These are phyloP conservation scores for Aspergillus tamarii DNA, from an alignment of 2,329 filamentous ascomycete genomes.

Conservation along the genomic window DNA sequence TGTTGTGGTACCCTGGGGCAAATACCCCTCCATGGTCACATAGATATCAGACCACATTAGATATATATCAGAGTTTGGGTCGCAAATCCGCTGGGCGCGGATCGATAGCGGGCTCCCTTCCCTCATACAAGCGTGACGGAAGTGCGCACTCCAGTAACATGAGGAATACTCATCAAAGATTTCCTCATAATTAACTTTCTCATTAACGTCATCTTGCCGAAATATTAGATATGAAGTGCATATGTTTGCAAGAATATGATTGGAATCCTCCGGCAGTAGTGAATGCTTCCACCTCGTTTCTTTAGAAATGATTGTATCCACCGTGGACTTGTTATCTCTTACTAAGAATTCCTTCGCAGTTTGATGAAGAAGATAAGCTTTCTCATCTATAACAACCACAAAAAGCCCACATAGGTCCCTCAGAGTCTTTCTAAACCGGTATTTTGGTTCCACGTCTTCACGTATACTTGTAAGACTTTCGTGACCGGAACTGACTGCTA, in stretches of 20 bases:
- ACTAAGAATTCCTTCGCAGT: slow-evolving; percentile 30
- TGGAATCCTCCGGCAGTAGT: slow-evolving; percentile 5
- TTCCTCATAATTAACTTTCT: too few relatives aligned
- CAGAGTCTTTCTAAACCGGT: slow-evolving; percentile 12
- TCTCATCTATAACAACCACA: slow-evolving; percentile 16
- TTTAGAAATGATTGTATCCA: not conserved
- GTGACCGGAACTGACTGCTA: not conserved
- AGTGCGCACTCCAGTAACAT: not conserved
- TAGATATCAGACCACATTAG: not conserved
- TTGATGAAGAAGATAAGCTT: slow-evolving; percentile 28
- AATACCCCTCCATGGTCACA: not conserved
- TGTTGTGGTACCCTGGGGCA: not conserved
- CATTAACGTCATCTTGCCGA: not conserved
- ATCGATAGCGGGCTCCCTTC: not conserved
- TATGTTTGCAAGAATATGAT: slow-evolving; percentile 8
- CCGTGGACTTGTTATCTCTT: not conserved
- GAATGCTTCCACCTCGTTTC: slow-evolving; percentile 10
- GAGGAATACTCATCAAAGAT: not conserved
- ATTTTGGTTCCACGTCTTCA: slow-evolving; percentile 5
- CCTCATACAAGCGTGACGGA: not conserved
- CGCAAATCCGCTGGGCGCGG: not conserved
- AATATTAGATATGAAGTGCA: slow-evolving; percentile 10
- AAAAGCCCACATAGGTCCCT: slow-evolving; percentile 23
- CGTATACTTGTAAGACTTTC: not conserved
- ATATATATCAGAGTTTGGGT: not conserved